A percentile compares a stretch with the other conserved stretches of the same genome.
phyloP scores from a whole-genome alignment of 1,284 basidiomycete species.

The Salmacisia buchloeana region DNA sequence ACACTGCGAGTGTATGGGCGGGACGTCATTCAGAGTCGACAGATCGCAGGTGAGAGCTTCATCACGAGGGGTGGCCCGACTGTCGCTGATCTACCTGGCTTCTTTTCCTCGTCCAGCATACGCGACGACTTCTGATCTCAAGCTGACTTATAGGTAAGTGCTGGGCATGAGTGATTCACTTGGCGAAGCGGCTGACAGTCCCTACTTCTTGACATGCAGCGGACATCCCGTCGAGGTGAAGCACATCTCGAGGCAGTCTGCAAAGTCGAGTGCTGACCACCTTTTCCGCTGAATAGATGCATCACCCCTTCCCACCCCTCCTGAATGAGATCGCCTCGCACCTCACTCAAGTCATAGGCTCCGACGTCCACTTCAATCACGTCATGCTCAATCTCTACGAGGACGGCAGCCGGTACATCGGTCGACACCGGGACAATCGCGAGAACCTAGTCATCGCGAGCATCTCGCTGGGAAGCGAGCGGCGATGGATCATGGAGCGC shows the following conservation, averaged over 20 bases:
- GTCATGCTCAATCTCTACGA: slow-evolving; percentile 58
- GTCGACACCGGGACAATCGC: slow-evolving; percentile 51
- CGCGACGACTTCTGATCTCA: slow-evolving; percentile 51
- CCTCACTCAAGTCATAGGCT: slow-evolving; percentile 51
- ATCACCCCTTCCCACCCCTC: slow-evolving; percentile 53
- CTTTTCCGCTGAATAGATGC: slow-evolving; percentile 42
- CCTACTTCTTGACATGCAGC: slow-evolving; percentile 6
- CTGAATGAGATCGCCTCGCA: slow-evolving; percentile 51
- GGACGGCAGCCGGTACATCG: slow-evolving; percentile 55
- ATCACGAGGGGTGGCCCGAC: no score
- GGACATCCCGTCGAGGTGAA: slow-evolving; percentile 28
- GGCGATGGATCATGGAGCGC: slow-evolving; percentile 55
- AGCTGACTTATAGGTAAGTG: slow-evolving; percentile 53
- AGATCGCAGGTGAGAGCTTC: slow-evolving; percentile 45
- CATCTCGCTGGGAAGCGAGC: slow-evolving; percentile 55
- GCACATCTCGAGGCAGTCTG: no score
- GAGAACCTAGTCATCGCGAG: slow-evolving; percentile 56
- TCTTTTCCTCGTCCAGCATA: slow-evolving; percentile 45
- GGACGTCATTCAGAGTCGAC: slow-evolving; percentile 54
- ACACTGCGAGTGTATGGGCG: slow-evolving; percentile 58
- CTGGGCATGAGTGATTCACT: not conserved
- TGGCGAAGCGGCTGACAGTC: not conserved
- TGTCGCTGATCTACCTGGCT: not conserved
- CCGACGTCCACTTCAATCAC: slow-evolving; percentile 56
- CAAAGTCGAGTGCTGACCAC: no score